Conservation (phyloP, 2,329 filamentous ascomycete genomes). For the Furcasterigmium furcatum region DNA sequence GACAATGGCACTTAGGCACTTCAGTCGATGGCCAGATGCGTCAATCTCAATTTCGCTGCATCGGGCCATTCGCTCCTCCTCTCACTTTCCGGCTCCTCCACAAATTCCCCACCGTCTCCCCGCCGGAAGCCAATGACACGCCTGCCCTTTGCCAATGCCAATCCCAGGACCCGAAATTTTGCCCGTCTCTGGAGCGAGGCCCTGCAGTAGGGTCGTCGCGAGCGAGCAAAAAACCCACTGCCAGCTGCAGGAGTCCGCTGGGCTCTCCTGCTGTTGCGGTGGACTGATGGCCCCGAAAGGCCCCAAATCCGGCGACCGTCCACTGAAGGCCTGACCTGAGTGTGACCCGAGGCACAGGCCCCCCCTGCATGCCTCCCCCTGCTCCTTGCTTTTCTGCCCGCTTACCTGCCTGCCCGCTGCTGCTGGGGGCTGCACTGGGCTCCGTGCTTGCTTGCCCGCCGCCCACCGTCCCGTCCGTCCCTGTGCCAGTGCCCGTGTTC, state of each 20-base stretch:
- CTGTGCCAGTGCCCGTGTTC: not conserved
- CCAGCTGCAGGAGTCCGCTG: not conserved
- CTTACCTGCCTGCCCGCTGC: not conserved
- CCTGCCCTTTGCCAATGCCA: not conserved
- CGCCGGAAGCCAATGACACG: not conserved
- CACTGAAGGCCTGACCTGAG: not conserved
- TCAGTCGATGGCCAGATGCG: not conserved
- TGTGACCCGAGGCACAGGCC: too few species aligned
- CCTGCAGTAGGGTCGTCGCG: not conserved
- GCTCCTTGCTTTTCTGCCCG: not conserved
- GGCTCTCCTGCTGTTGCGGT: not conserved
- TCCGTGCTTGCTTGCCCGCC: not conserved
- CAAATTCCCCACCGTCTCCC: not conserved
- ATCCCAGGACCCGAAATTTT: not conserved
- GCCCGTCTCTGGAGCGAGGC: not conserved
- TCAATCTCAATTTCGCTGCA: constrained; percentile 4
- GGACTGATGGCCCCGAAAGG: too few species aligned
- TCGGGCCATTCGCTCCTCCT: constrained; percentile 2
- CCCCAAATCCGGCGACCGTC: not conserved
- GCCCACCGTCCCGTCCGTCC: not conserved
- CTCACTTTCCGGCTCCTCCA: not conserved
- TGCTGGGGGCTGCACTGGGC: not conserved
- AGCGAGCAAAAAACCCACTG: not conserved
- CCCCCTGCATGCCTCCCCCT: not conserved
- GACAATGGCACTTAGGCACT: not conserved